These are phyloP conservation scores for Prunus campanulata DNA, from an alignment of 306 rosid species.

Conservation along the genomic window DNA sequence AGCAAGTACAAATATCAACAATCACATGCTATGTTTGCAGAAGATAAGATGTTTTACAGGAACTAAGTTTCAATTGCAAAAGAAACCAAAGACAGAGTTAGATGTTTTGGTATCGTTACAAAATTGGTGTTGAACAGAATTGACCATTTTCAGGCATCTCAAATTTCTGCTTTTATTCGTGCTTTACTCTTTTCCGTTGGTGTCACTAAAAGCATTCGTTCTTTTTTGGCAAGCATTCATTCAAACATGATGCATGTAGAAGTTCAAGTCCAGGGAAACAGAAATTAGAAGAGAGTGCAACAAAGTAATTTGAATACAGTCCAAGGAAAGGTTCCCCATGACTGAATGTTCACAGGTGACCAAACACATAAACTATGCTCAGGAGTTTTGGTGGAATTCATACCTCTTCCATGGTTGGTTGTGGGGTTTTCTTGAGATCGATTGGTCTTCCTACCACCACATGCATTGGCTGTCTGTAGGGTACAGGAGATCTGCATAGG, in stretches of 20 bases:
- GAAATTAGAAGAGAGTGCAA: background rate
- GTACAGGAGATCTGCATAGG: conserved; percentile 71
- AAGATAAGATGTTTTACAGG: background rate
- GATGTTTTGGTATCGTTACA: background rate
- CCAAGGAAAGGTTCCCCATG: background rate
- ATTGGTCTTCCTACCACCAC: conserved; percentile 89
- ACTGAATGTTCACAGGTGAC: background rate
- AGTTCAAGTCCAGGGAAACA: background rate
- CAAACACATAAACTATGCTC: background rate
- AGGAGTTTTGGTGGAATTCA: background rate
- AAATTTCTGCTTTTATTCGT: background rate
- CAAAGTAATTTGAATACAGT: background rate
- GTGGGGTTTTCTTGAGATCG: conserved; percentile 60
- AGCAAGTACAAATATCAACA: background rate
- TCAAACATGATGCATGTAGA: background rate
- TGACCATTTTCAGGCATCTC: background rate
- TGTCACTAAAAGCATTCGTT: background rate
- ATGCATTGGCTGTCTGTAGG: conserved; percentile 64
- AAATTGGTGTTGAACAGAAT: background rate
- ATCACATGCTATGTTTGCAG: background rate
- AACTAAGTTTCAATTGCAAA: conserved; percentile 2
- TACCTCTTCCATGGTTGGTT: conserved; percentile 67
- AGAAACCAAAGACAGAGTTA: background rate
- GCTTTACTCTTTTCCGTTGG: background rate
- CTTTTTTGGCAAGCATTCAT: background rate